These are phyloP conservation scores for Cryphonectria japonica DNA, from an alignment of 2,329 filamentous ascomycete genomes.

Conservation along the genomic window DNA sequence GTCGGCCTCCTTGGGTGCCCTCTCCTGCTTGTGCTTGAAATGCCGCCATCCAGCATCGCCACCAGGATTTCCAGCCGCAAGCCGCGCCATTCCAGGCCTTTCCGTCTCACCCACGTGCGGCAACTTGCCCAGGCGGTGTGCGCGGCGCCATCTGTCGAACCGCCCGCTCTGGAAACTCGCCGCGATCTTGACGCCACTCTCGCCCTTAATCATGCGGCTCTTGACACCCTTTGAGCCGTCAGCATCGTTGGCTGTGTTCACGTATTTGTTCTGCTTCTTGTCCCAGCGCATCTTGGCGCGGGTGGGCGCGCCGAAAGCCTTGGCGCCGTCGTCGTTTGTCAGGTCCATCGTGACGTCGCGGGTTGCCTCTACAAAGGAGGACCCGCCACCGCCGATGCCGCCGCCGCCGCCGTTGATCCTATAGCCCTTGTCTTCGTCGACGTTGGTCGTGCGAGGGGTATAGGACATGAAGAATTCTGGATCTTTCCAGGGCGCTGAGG, in stretches of 20 bases:
- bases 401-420: slow-evolving; percentile 83
- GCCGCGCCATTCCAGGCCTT: slow-evolving; percentile 44
- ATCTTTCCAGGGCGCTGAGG: slow-evolving; percentile 70
- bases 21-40: slow-evolving; percentile 86
- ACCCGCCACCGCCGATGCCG: slow-evolving; percentile 49
- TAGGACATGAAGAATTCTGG: slow-evolving; percentile 97
- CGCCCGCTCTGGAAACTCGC: slow-evolving; percentile 90
- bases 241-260: slow-evolving; percentile 87
- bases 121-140: slow-evolving; percentile 77
- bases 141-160: slow-evolving; percentile 90
- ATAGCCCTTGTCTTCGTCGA: slow-evolving; percentile 89
- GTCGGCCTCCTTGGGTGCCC: slow-evolving; percentile 91
- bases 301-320: slow-evolving; percentile 76
- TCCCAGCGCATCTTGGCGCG: slow-evolving; percentile 89
- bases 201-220: slow-evolving; percentile 72
- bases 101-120: slow-evolving; percentile 86
- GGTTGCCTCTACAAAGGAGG: slow-evolving; percentile 87
- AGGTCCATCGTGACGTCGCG: slow-evolving; percentile 90
- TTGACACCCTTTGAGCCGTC: slow-evolving; percentile 76
- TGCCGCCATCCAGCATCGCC: slow-evolving; percentile 52
- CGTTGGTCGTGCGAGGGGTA: slow-evolving; percentile 77
- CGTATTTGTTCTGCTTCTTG: slow-evolving; percentile 95
- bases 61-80: slow-evolving; percentile 36
- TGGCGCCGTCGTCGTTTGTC: slow-evolving; percentile 81
- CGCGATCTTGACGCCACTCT: slow-evolving; percentile 94